Base-by-base conservation (phyloP, 23 red algal species). In the Chondrus crispus region DNA sequence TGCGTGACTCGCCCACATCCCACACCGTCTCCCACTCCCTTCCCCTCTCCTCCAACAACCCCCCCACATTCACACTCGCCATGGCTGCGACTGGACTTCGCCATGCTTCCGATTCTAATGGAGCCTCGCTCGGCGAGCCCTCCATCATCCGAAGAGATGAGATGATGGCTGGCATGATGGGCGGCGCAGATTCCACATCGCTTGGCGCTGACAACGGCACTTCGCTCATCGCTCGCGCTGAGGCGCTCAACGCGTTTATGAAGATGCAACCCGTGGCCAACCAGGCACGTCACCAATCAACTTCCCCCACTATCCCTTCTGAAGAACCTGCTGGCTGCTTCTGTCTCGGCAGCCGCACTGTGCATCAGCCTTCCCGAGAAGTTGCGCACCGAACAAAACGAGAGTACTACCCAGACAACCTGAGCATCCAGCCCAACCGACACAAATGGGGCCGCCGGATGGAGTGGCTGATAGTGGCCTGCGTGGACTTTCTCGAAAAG, bases 191-290 rank as follows among this genome's bases (percentile, higher is more conserved):
- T 13, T 47, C 45, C 28, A 54, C 45, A 4, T 14, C 45, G 11
- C 45, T 40, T 24, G 49, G 58, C 29, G 77, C 68, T 35, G 82
- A 77, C 45, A 81, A 88, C 48, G 92, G 92, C 11, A 81, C 92
- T 29, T 72, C 62, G 43, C 77, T 94, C 71, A 94, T 94, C 16
- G 92, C 92, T 37, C 92, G 92, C 42, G 82, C 92, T n/a, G 81
- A 94, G 49, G 92, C 92, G 22, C 74, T 94, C 45, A 87, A 94
- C 92, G 81, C 74, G 26, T 94, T 94, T 54, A 87, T 94, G 81
- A 71, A 77, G 55, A 94, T 94, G 92, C 92, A 94, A 82, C 81
- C 92, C 42, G 82, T 83, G 1, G 92, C 92, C 42, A 69, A 68
- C 51, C 46, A 74, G 51, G 81, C 75, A 70, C 47, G 71, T 28